Conservation (phyloP, 2,329 filamentous ascomycete species). For the Diplodia seriata region DNA sequence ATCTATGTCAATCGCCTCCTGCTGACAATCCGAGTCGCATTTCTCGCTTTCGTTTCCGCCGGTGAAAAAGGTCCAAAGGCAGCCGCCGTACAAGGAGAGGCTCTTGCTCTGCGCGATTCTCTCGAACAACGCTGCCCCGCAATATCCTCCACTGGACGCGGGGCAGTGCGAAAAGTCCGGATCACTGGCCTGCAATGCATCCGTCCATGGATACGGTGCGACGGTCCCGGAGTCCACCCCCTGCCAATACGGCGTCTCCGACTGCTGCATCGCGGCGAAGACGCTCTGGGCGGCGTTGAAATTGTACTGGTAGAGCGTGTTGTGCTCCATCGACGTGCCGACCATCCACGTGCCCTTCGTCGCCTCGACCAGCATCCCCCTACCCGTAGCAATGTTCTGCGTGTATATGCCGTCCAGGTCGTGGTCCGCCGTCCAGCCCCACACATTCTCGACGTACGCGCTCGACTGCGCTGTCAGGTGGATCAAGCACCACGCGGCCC, state of each 20-base stretch:
- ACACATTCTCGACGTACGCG: slow-evolving; percentile 62
- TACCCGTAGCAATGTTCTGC: slow-evolving; percentile 55
- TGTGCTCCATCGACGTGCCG: slow-evolving; percentile 62
- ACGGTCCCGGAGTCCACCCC: slow-evolving; percentile 36
- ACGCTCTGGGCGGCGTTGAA: slow-evolving; percentile 59
- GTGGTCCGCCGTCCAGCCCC: slow-evolving; percentile 64
- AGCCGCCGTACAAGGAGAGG: slow-evolving; percentile 29
- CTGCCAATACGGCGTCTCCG: slow-evolving; percentile 62
- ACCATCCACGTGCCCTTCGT: slow-evolving; percentile 62
- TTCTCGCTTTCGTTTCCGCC: neutral
- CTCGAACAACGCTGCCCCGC: slow-evolving; percentile 31
- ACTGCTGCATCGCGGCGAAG: slow-evolving; percentile 59
- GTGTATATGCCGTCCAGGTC: slow-evolving; percentile 51
- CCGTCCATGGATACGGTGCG: slow-evolving; percentile 52
- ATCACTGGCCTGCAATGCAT: slow-evolving; percentile 43
- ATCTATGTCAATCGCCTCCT: slow-evolving; percentile 17
- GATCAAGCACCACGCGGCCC: slow-evolving; percentile 48
- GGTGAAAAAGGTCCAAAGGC: slow-evolving; percentile 31
- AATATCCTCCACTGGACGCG: slow-evolving; percentile 31
- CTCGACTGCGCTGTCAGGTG: slow-evolving; percentile 57
- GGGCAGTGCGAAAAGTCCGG: slow-evolving; percentile 41
- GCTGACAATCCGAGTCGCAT: slow-evolving; percentile 17
- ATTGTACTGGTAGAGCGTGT: slow-evolving; percentile 61
- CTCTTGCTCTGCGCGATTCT: neutral
- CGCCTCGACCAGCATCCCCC: slow-evolving; percentile 57